Evolutionary conservation across 129 eudicot species (phyloP), one percentile per base, ranked within the genome.

Genomic region (Heracleum sosnowskyi): DNA sequence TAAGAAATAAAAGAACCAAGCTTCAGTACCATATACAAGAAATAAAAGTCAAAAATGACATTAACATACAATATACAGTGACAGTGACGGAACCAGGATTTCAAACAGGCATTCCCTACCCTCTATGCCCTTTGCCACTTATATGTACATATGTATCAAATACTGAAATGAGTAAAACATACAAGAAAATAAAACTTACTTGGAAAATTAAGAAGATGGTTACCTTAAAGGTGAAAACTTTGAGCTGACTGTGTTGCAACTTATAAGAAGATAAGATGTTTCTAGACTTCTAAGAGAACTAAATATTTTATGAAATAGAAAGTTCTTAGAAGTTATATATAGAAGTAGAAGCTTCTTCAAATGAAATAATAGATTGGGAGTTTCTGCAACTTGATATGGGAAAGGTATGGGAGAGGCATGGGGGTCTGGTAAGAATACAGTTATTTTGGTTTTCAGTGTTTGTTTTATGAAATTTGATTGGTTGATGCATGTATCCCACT

Each of bases 251-350:
- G 64, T 12, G 53, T 22, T 37, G 40, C n/a, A 37, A 69, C 39
- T 33, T 33, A 69, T 13, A 69, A 22, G 42, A 69, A 37, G 15
- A n/a, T 9, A n/a, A 60, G 64, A 57, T 24, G 13, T n/a, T 33
- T 28, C 42, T 33, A 57, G 64, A 31, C 11, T 24, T 57, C 64
- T n/a, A 1, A 24, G 64, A 57, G 64, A 9, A 18, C n/a, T n/a
- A n/a, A 24, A 24, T 0, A 7, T 57, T n/a, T 55, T 24, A 8
- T 57, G 8, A 5, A 13, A 28, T 81, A 79, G 83, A 96, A 92
- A 86, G 31, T 84, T 90, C 90, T 96, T 82, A 87, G 96, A 88
- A 37, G 46, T 34, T 47, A 9, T 57, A 57, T n/a, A 26, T 5
- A 29, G 40, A 37, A 37, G 40, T 37, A 1, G 72, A 66, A 66